Percentiles rank a stretch among this genome's conserved stretches.
These are phyloP conservation scores for Pythium phragmiticola DNA, from an alignment of 352 stramenopile genomes.

Conservation along the genomic window DNA sequence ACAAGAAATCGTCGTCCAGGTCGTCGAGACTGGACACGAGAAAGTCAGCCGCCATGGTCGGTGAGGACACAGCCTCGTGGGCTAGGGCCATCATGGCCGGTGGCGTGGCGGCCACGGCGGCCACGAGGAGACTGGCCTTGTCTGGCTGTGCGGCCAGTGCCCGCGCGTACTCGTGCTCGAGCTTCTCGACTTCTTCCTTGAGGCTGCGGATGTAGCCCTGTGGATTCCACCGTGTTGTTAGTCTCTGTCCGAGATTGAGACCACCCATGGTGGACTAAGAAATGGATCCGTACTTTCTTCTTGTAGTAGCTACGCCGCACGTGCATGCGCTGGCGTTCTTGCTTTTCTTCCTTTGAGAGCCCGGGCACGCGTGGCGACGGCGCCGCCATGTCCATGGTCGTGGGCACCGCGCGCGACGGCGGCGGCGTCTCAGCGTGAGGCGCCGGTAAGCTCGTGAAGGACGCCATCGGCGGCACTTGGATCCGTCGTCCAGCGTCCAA, in stretches of 20 bases:
- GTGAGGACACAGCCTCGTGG: not conserved
- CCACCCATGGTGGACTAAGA: not conserved
- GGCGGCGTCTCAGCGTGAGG: not conserved
- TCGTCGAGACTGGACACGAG: slow-evolving; percentile 17
- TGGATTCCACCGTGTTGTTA: not conserved
- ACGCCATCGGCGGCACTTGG: too few species aligned
- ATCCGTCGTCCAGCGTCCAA: too few species aligned
- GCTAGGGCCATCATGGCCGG: not conserved
- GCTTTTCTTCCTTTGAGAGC: slow-evolving; percentile 40
- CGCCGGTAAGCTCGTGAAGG: too few species aligned
- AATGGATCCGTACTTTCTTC: slow-evolving; percentile 27
- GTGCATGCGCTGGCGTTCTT: slow-evolving; percentile 60
- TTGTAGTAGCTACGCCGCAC: slow-evolving; percentile 51
- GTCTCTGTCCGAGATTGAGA: too few species aligned
- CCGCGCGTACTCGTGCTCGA: slow-evolving; percentile 28
- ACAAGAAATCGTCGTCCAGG: not conserved
- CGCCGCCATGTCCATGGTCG: not conserved
- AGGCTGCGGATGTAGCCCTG: slow-evolving; percentile 30
- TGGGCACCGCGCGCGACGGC: not conserved
- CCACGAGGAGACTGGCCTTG: not conserved
- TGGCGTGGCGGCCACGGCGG: not conserved
- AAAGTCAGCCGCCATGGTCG: slow-evolving; percentile 19
- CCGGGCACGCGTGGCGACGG: slow-evolving; percentile 12
- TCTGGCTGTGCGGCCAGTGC: slow-evolving; percentile 20
- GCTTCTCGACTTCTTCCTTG: slow-evolving; percentile 19